Evolutionary conservation across 1,284 basidiomycete genomes (phyloP), one percentile per base, ranked within the genome.

Genomic region (Porodaedalea pini): DNA sequence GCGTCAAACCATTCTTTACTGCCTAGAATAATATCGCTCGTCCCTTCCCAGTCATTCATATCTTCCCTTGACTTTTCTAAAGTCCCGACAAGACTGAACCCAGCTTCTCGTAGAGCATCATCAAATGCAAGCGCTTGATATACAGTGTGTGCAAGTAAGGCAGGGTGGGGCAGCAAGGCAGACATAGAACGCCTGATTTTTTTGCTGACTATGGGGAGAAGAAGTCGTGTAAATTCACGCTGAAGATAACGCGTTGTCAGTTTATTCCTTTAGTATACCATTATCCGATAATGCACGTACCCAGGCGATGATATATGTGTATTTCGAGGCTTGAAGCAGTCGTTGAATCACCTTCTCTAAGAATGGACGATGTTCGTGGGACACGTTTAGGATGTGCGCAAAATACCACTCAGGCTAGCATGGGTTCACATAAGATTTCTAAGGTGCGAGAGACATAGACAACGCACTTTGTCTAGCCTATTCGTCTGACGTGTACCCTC

Each of bases 321-420:
- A 88, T 27, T 85, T 83, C 2, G 86, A 81, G 29, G 75, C 69
- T 2, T 79, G 73, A 13, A 94, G 70, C 1, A 96, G 69, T n/a
- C 75, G 77, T 70, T 94, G 93, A 25, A 94, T 73, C 49, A 88
- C 78, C n/a, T 73, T 72, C 58, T 90, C 79, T 76, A 94, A 82
- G 72, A 98, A 92, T 19, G 78, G 67, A 34, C 82, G 77, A 64
- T 96, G 93, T 60, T 94, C 89, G 65, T 92, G 90, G 32, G 84
- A 79, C 54, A 87, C 80, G 65, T 97, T 92, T 27, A 92, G 77
- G 15, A 98, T 79, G 69, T 98, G 92, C 2, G 92, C 88, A 65
- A 99, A 90, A 65, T 92, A 98, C 93, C 96, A 99, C 71, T 98
- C 97, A 0, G 96, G 96, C 90, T 94, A 66, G 21, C 56, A 17